A percentile compares a stretch with the other conserved stretches of the same genome.
Evolutionary conservation across 306 rosid species (phyloP).

Genomic region (Herpetospermum pedunculosum): DNA sequence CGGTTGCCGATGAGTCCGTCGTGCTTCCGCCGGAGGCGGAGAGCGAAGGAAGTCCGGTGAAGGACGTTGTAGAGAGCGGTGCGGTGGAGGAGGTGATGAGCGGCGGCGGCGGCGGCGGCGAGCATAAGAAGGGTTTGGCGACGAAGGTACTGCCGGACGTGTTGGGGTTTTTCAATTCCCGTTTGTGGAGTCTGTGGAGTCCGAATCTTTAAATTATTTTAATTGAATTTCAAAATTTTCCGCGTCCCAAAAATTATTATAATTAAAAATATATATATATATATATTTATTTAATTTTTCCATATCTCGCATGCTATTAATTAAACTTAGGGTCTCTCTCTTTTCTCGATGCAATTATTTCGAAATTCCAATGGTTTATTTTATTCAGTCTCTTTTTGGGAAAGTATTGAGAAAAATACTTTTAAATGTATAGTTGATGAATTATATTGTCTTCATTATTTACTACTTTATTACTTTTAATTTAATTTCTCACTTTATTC

Average conservation of each 20-base stretch:
- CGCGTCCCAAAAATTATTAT: slow-evolving; percentile 7
- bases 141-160: slow-evolving; percentile 67
- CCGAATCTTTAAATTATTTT: slow-evolving; percentile 33
- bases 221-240: slow-evolving; percentile 3
- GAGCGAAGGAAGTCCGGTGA: background rate
- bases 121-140: slow-evolving; percentile 39
- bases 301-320: background rate
- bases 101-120: slow-evolving; percentile 22
- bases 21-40: background rate
- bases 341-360: background rate
- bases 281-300: background rate
- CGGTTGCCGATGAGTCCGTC: background rate
- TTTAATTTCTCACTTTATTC: no score
- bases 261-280: background rate
- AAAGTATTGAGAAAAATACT: background rate
- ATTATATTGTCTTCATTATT: no score
- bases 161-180: slow-evolving; percentile 50
- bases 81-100: slow-evolving; percentile 9
- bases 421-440: background rate
- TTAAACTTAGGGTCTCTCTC: background rate
- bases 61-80: background rate
- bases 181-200: slow-evolving; percentile 67
- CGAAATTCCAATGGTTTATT: background rate
- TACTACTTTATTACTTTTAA: no score
- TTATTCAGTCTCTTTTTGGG: background rate